Conservation (phyloP, 352 stramenopile species). For the Thraustotheca clavata region DNA sequence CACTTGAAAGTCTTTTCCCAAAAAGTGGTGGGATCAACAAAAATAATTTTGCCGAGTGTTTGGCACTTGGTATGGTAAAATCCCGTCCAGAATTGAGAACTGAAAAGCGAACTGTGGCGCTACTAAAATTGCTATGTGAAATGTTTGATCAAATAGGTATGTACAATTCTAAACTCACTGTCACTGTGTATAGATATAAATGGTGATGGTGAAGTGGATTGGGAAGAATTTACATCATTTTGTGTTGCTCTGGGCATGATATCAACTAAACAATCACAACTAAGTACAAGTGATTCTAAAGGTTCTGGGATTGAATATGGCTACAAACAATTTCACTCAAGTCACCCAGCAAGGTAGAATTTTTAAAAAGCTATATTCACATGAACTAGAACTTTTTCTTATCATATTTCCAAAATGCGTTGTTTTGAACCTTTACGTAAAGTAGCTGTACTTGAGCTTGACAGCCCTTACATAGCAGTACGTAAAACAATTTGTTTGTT, state of each 20-base stretch:
- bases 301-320: constrained; percentile 5
- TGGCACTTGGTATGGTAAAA: constrained; percentile 40
- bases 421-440: constrained; percentile 37
- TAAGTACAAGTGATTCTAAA: constrained; percentile 15
- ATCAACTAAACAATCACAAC: constrained; percentile 29
- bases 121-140: constrained; percentile 47
- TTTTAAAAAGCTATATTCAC: background rate
- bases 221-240: constrained; percentile 82
- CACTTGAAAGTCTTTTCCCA: constrained; percentile 43
- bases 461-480: constrained; percentile 44
- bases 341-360: background rate
- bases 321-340: constrained; percentile 9
- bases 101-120: constrained; percentile 25
- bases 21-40: constrained; percentile 31
- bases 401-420: constrained; percentile 50
- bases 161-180: background rate
- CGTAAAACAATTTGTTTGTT: background rate
- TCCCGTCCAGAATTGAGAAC: constrained; percentile 35
- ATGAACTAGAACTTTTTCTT: constrained; percentile 42
- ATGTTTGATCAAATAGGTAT: constrained; percentile 65
- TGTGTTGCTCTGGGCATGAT: constrained; percentile 59
- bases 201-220: constrained; percentile 60
- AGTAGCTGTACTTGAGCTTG: constrained; percentile 53
- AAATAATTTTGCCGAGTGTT: constrained; percentile 39
- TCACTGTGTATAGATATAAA: constrained; percentile 50